Base-by-base conservation (phyloP, 2,329 filamentous ascomycete genomes). In the Talaromyces islandicus region DNA sequence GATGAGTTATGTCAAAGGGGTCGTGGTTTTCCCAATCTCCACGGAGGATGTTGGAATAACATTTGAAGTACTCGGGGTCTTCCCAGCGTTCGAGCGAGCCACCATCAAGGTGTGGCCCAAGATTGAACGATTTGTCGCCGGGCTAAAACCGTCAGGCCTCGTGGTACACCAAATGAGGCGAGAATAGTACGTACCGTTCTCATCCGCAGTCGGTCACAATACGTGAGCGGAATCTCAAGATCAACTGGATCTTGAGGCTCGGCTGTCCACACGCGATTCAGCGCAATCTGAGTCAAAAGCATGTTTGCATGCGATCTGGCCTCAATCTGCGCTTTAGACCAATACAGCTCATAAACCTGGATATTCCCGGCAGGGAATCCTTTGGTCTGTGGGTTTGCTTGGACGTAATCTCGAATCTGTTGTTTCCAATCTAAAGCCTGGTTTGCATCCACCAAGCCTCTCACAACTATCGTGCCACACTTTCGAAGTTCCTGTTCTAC, bases 31-130 rank as follows among this genome's bases (percentile, higher is more conserved):
- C 71, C 12, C 74, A 75, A 2, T 63, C 61, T 1, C 77, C 77
- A 0, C 69, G 68, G 61, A 77, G 75, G 57, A 80, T 72, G 7
- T 66, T 56, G 17, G 65, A 60, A 63, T 79, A 80, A 6, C 70
- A 69, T 17, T 69, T 66, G 38, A 72, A 71, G 57, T 79, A 79
- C 2, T 65, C 63, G 1, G 69, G 66, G 38, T 78, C 75, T 3
- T 73, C 75, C 77, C 77, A 79, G 14, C 77, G 75, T 58, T 69
- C 73, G 29, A 80, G 67, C 60, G 73, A 76, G 21, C 77, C 76
- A 1, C 75, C 77, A 62, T 79, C 77, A 48, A 79, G 77, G 59
- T 79, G 77, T 25, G 77, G 77, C 1, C 77, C 76, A 0, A 79
- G 68, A 7, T 77, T 75, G 9, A 71, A 69, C 61, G 79, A 79